Evolutionary conservation across 2,329 filamentous ascomycete genomes (phyloP).

Genomic region (Aschersonia sp.): DNA sequence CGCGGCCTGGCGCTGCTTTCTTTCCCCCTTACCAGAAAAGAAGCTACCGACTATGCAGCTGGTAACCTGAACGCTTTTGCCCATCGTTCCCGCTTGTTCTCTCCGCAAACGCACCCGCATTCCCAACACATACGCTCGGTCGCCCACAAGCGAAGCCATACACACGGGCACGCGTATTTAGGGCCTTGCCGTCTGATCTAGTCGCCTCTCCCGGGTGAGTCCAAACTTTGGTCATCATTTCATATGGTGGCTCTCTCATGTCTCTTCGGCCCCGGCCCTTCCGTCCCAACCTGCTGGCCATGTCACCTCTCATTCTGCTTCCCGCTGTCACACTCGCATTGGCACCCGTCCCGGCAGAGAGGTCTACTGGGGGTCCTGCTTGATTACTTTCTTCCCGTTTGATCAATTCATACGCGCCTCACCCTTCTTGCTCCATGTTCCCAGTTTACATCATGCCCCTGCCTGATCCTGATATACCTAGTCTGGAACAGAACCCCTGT

Average conservation of each 20-base stretch:
- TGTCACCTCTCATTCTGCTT: neutral
- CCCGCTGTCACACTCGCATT: neutral
- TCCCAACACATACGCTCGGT: no score
- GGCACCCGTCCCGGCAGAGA: neutral
- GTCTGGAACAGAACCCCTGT: neutral
- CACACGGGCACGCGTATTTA: no score
- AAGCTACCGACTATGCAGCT: no score
- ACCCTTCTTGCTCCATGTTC: neutral
- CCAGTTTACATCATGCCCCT: neutral
- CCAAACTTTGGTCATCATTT: neutral
- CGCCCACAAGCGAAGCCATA: no score
- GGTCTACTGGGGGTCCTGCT: neutral
- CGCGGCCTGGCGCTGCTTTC: neutral
- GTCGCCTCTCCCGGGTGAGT: neutral
- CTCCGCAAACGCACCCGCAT: no score
- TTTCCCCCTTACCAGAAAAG: neutral
- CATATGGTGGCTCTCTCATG: neutral
- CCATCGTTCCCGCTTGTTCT: no score
- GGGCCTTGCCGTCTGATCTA: no score
- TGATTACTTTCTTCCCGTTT: neutral
- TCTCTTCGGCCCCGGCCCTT: neutral
- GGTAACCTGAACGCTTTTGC: no score
- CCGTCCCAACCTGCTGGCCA: neutral
- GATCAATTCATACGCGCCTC: neutral
- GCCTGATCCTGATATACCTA: neutral